Percentiles rank a stretch among this genome's conserved stretches.
Evolutionary conservation across 148 eudicot species (phyloP).

Genomic region (Rhododendron vialii): DNA sequence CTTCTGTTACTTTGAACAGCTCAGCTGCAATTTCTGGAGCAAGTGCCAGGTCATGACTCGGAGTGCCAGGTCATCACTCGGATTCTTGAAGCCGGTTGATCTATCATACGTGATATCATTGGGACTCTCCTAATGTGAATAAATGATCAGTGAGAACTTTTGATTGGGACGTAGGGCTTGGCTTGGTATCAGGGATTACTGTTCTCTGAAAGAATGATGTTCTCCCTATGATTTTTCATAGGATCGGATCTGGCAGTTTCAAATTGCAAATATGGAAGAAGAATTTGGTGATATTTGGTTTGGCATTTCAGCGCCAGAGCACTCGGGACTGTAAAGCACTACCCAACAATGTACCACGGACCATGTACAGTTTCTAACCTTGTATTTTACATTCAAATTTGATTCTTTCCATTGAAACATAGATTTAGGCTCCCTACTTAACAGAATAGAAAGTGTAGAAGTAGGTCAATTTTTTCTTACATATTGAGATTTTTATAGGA

Average conservation of each 20-base stretch:
- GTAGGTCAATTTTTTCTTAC: neutral
- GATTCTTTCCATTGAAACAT: conserved; percentile 35
- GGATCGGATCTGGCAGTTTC: conserved; percentile 6
- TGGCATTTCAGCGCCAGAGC: neutral
- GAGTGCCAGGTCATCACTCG: conserved; percentile 3
- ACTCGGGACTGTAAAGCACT: conserved; percentile 10
- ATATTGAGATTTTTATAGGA: conserved; percentile 9
- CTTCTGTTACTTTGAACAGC: conserved; percentile 16
- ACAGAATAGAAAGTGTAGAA: neutral
- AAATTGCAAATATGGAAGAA: neutral
- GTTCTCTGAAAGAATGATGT: neutral
- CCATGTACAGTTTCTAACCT: conserved; percentile 26
- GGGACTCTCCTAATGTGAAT: neutral
- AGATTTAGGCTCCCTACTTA: conserved; percentile 4
- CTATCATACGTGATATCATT: neutral
- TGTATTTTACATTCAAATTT: conserved; percentile 21
- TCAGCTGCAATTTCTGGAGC: conserved; percentile 19
- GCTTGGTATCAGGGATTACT: neutral
- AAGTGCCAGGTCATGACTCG: conserved; percentile 3
- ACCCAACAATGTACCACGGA: conserved; percentile 11
- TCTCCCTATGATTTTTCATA: neutral
- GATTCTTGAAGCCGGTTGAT: conserved; percentile 10
- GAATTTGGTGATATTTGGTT: neutral
- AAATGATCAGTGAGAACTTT: neutral
- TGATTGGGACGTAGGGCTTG: neutral